phyloP scores from a whole-genome alignment of 2,329 filamentous ascomycete genomes.

The Neofusicoccum ribis region DNA sequence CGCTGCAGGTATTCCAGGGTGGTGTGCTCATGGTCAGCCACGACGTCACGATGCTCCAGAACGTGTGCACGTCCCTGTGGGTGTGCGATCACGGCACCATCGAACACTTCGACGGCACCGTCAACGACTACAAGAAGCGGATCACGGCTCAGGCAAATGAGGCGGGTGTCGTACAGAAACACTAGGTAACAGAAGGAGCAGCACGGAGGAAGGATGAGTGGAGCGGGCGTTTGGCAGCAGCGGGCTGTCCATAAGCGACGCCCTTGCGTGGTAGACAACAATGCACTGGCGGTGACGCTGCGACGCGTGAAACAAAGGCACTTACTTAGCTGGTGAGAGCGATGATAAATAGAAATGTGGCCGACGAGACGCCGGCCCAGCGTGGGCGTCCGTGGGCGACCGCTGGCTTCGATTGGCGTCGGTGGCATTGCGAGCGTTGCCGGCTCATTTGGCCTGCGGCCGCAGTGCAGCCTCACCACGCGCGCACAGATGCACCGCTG shows the following conservation, averaged over 20 bases:
- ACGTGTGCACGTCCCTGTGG: conserved; percentile 92
- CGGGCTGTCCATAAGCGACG: not conserved
- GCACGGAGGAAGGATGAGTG: conserved; percentile 37
- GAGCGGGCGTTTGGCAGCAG: not conserved
- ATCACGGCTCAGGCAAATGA: conserved; percentile 87
- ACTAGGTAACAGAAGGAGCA: conserved; percentile 49
- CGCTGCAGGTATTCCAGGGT: conserved; percentile 83
- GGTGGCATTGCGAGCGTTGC: not conserved
- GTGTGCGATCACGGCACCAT: conserved; percentile 93
- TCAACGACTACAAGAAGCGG: conserved; percentile 96
- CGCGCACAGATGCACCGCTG: conserved; percentile 1
- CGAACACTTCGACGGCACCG: conserved; percentile 92
- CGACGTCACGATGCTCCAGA: conserved; percentile 98
- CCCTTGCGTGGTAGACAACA: not conserved
- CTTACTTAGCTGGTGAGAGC: not conserved
- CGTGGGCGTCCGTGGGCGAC: not conserved
- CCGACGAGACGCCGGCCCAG: not conserved
- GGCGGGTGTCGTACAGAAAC: conserved; percentile 73
- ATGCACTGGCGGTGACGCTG: conserved; percentile 7
- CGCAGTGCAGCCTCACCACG: conserved; percentile 9
- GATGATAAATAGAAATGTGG: not conserved
- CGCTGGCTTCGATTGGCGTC: not conserved
- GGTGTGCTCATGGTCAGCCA: conserved; percentile 98
- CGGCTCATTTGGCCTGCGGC: conserved; percentile 5
- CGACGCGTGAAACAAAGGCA: not conserved